Evolutionary conservation across 2,329 filamentous ascomycete genomes (phyloP).

Genomic region (Beauveria varroae): DNA sequence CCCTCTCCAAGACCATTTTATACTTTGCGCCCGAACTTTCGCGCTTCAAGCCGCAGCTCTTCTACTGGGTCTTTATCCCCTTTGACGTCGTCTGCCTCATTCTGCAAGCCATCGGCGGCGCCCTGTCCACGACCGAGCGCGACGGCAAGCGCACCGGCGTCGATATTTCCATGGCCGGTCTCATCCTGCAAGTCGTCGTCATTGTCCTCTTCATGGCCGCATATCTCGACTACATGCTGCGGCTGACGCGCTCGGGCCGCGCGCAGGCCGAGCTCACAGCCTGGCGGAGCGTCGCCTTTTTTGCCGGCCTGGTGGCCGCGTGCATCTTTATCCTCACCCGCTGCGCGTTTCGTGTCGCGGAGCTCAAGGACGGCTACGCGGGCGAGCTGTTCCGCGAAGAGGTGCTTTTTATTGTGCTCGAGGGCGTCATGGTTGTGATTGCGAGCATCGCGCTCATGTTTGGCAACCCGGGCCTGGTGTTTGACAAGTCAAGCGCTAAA

Average conservation of each 20-base stretch:
- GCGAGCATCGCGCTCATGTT: slow-evolving; percentile 30
- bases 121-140: slow-evolving; percentile 33
- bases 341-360: slow-evolving; percentile 57
- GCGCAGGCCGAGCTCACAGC: slow-evolving; percentile 16
- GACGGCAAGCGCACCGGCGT: slow-evolving; percentile 32
- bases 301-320: slow-evolving; percentile 43
- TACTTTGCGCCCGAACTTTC: slow-evolving; percentile 32
- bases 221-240: slow-evolving; percentile 43
- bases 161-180: slow-evolving; percentile 40
- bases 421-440: slow-evolving; percentile 25
- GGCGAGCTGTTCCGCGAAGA: slow-evolving; percentile 24
- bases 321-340: slow-evolving; percentile 54
- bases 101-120: slow-evolving; percentile 51
- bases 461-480: slow-evolving; percentile 35
- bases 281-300: slow-evolving; percentile 35
- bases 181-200: slow-evolving; percentile 51
- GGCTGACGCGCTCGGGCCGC: slow-evolving; percentile 27
- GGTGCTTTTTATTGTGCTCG: slow-evolving; percentile 7
- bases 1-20: slow-evolving; percentile 39
- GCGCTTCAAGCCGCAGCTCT: slow-evolving; percentile 34
- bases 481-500: slow-evolving; percentile 16
- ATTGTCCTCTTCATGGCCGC: slow-evolving; percentile 43
- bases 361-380: slow-evolving; percentile 56
- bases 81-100: slow-evolving; percentile 49
- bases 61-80: slow-evolving; percentile 45